These are phyloP conservation scores for Botryotinia convoluta DNA, from an alignment of 2,329 filamentous ascomycete genomes.

Conservation along the genomic window DNA sequence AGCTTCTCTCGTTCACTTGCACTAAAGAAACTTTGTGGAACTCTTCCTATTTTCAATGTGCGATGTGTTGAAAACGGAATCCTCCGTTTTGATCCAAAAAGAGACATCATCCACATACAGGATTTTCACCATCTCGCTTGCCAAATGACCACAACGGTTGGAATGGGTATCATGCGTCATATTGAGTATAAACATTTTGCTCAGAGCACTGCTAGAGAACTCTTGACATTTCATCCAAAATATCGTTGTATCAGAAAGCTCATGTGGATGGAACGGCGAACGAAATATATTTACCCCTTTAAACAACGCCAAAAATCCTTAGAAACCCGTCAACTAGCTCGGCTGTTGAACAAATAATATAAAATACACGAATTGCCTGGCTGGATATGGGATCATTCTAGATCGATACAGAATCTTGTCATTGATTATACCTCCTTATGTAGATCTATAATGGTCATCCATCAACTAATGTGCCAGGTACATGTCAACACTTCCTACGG, in stretches of 20 bases:
- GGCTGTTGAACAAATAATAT: too few species aligned
- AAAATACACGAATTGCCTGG: not conserved
- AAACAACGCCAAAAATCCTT: not conserved
- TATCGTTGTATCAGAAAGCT: not conserved
- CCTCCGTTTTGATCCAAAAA: not conserved
- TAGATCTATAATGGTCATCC: not conserved
- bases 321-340: not conserved
- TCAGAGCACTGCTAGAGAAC: rapidly evolving
- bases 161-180: not conserved
- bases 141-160: not conserved
- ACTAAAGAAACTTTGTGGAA: not conserved
- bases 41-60: not conserved
- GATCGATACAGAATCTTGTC: not conserved
- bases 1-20: not conserved
- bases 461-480: too few species aligned
- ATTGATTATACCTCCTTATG: not conserved
- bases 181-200: rapidly evolving
- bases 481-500: too few species aligned
- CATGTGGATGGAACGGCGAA: too few species aligned
- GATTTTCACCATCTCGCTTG: not conserved
- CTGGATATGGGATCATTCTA: not conserved
- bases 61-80: not conserved
- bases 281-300: not conserved
- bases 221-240: not conserved
- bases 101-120: not conserved